Evolutionary conservation across 495 filamentous ascomycete genomes (phyloP), one percentile per base, ranked within the genome.

Genomic region (Arthonia radiata): DNA sequence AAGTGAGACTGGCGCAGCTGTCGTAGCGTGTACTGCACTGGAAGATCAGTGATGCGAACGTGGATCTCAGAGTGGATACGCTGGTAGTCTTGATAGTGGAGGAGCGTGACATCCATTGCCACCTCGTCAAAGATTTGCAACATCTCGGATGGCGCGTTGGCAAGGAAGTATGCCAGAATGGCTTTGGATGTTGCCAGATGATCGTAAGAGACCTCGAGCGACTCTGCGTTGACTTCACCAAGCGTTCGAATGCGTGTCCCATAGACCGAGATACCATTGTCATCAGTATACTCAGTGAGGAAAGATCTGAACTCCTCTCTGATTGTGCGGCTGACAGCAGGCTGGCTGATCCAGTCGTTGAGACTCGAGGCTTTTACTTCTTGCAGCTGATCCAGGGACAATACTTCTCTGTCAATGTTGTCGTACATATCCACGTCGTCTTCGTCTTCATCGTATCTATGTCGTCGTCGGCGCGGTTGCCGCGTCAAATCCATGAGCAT

Each of bases 21-120:
- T 25, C 89, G 81, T 31, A 99, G 70, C n/a, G 86, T 94, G 50
- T 92, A 92, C 37, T 78, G 69, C 22, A 90, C 71, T 12, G 89
- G 89, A 3, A 99, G 59, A 42, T 93, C 89, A 12, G 78, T 76
- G 40, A 99, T 91, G 26, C 89, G 78, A 29, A 99, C 81, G 44
- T 99, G 89, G 35, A 99, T 92, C 48, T 99, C 86, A 25, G 79
- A 73, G 47, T 93, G 89, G 34, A 99, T 99, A 26, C 82, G 74
- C 43, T 91, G 77, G 46, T 94, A 99, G 46, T 93, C 79, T 0
- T 81, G 82, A 49, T 99, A 99, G 48, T 93, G 74, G 33, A 93
- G 69, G 8, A 94, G 60, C 0, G 81, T 82, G 16, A 82, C 80
- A 29, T 94, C 83, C 59, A 94, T 81, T 18, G 89, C 89, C 2